phyloP scores from a whole-genome alignment of 2,329 filamentous ascomycete species.

The Sphaerulina musiva region DNA sequence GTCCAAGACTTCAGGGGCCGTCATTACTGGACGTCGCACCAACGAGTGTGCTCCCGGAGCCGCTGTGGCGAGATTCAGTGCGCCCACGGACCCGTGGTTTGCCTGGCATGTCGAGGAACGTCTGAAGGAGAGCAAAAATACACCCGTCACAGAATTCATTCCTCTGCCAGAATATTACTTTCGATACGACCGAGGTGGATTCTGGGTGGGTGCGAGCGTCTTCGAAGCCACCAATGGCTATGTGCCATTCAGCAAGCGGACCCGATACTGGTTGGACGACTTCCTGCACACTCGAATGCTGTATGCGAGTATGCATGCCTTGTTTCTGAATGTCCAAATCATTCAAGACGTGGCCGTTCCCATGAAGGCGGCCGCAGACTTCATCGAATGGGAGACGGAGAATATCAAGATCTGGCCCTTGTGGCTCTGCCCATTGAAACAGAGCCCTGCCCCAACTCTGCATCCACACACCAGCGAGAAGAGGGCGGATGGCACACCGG shows the following conservation, averaged over 20 bases:
- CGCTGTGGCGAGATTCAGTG: slow-evolving; percentile 35
- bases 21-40: slow-evolving; percentile 42
- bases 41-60: slow-evolving; percentile 20
- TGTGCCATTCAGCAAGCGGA: slow-evolving; percentile 58
- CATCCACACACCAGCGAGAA: slow-evolving; percentile 29
- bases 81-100: slow-evolving; percentile 46
- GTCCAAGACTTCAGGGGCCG: slow-evolving; percentile 38
- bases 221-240: slow-evolving; percentile 54
- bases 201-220: slow-evolving; percentile 59
- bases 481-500: slow-evolving; percentile 17
- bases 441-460: slow-evolving; percentile 27
- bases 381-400: slow-evolving; percentile 39
- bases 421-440: slow-evolving; percentile 44
- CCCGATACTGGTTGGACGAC: slow-evolving; percentile 54
- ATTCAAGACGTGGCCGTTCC: slow-evolving; percentile 56
- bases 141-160: slow-evolving; percentile 50
- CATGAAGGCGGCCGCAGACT: slow-evolving; percentile 38
- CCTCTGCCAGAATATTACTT: slow-evolving; percentile 63
- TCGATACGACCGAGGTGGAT: slow-evolving; percentile 62
- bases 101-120: slow-evolving; percentile 41
- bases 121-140: slow-evolving; percentile 33
- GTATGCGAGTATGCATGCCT: slow-evolving; percentile 55
- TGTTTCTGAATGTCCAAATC: slow-evolving; percentile 54
- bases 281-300: slow-evolving; percentile 59
- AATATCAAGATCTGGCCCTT: slow-evolving; percentile 42